Percentiles rank a stretch among this genome's conserved stretches.
These are phyloP conservation scores for Debaryomyces udenii DNA, from an alignment of 1,139 yeast genomes.

Conservation along the genomic window DNA sequence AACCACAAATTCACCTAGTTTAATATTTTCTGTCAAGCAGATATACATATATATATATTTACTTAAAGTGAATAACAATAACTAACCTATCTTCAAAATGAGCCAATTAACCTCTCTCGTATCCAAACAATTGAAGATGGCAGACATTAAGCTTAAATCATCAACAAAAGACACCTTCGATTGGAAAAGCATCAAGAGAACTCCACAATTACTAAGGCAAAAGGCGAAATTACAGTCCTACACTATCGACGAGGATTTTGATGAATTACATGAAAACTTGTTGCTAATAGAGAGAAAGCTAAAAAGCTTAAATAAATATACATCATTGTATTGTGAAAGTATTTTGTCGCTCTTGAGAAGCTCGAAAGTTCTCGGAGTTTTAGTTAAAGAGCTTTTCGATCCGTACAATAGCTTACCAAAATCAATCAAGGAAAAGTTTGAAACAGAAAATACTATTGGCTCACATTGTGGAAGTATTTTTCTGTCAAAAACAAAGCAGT, in stretches of 20 bases:
- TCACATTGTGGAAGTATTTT: constrained; percentile 9
- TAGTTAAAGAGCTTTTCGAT: constrained; percentile 28
- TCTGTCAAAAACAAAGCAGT: constrained; percentile 11
- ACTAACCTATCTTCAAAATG: constrained; percentile 2
- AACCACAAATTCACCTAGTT: constrained; percentile 12
- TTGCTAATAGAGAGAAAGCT: constrained; percentile 20
- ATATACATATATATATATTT: neutral
- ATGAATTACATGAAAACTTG: constrained; percentile 27
- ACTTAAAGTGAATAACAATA: no score
- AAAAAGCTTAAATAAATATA: constrained; percentile 23
- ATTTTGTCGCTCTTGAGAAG: constrained; percentile 18
- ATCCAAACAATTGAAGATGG: constrained; percentile 20
- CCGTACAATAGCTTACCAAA: constrained; percentile 26
- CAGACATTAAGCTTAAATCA: constrained; percentile 18
- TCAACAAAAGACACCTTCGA: constrained; percentile 21
- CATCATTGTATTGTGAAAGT: constrained; percentile 18
- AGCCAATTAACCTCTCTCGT: constrained; percentile 17
- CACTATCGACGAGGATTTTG: constrained; percentile 45
- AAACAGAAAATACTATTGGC: neutral
- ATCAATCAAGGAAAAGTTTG: constrained; percentile 11
- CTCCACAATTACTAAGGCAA: constrained; percentile 38
- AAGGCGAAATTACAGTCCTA: constrained; percentile 32
- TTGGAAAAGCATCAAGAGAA: constrained; percentile 30
- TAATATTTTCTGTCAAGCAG: neutral
- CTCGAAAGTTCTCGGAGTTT: constrained; percentile 22